A percentile compares a stretch with the other conserved stretches of the same genome.
phyloP scores from a whole-genome alignment of 2,329 filamentous ascomycete species.

The Westerdykella aurantiaca region DNA sequence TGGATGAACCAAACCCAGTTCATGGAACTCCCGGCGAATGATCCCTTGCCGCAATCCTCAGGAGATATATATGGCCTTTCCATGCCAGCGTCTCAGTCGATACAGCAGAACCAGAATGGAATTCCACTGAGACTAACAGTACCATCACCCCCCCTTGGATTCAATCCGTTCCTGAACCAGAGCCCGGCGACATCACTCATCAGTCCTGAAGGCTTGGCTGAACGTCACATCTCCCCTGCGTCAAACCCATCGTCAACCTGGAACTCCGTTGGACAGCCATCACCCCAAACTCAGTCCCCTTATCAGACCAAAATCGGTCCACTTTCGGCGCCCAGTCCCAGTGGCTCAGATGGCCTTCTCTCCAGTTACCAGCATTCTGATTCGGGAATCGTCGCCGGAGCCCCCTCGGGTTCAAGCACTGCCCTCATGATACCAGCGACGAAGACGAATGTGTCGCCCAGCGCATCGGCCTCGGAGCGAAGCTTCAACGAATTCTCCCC shows the following conservation, averaged over 20 bases:
- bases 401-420: slow-evolving; percentile 5
- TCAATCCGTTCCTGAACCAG: slow-evolving; percentile 23
- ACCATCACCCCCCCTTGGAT: slow-evolving; percentile 22
- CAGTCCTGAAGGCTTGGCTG: slow-evolving; percentile 19
- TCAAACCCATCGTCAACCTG: slow-evolving; percentile 17
- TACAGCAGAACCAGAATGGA: slow-evolving; percentile 14
- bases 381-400: slow-evolving; percentile 16
- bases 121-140: slow-evolving; percentile 19
- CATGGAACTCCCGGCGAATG: slow-evolving; percentile 15
- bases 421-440: slow-evolving; percentile 3
- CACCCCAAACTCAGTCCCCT: slow-evolving; percentile 7
- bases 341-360: slow-evolving; percentile 25
- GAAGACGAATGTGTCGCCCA: slow-evolving; percentile 2
- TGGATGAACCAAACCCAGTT: slow-evolving; percentile 20
- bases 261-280: slow-evolving; percentile 9
- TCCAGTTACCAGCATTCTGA: slow-evolving; percentile 25
- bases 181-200: slow-evolving; percentile 20
- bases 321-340: slow-evolving; percentile 23
- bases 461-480: slow-evolving; percentile 12
- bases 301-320: slow-evolving; percentile 22
- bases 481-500: slow-evolving; percentile 19
- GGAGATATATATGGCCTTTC: slow-evolving; percentile 13
- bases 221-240: slow-evolving; percentile 11
- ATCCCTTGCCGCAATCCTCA: slow-evolving; percentile 17
- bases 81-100: slow-evolving; percentile 12